A percentile compares a stretch with the other conserved stretches of the same genome.
phyloP scores from a whole-genome alignment of 441 rosid species.

The Viola pubescens region DNA sequence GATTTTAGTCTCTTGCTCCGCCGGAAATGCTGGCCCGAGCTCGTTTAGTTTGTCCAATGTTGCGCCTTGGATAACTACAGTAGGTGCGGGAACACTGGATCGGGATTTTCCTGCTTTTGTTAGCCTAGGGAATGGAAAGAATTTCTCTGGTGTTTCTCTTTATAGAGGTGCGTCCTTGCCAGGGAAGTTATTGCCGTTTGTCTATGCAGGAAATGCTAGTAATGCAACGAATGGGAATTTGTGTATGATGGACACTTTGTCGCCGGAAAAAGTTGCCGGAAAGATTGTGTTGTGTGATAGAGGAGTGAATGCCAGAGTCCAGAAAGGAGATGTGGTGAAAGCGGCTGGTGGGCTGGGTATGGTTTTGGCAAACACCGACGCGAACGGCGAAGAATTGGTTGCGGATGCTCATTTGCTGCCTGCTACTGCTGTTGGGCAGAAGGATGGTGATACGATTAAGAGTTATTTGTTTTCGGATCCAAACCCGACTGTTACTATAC shows the following conservation, averaged over 20 bases:
- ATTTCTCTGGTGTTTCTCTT: conserved; percentile 54
- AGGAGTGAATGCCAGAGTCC: conserved; percentile 69
- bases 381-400: conserved; percentile 76
- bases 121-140: conserved; percentile 39
- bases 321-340: conserved; percentile 75
- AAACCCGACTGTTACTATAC: conserved; percentile 46
- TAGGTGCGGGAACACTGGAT: conserved; percentile 81
- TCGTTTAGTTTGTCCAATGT: conserved; percentile 56
- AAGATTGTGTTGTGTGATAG: conserved; percentile 78
- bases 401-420: conserved; percentile 86
- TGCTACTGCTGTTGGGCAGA: conserved; percentile 62
- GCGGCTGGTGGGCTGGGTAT: conserved; percentile 86
- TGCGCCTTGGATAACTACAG: conserved; percentile 90
- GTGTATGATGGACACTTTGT: conserved; percentile 64
- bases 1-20: conserved; percentile 70
- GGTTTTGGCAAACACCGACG: conserved; percentile 66
- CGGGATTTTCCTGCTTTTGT: conserved; percentile 79
- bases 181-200: conserved; percentile 41
- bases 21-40: conserved; percentile 76
- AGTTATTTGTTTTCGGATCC: conserved; percentile 29
- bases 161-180: conserved; percentile 59
- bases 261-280: conserved; percentile 48
- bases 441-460: conserved; percentile 47
- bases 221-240: conserved; percentile 41
- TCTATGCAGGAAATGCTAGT: conserved; percentile 48